Evolutionary conservation across 2,329 filamentous ascomycete species (phyloP).

Genomic region (Microdochium trichocladiopsis): DNA sequence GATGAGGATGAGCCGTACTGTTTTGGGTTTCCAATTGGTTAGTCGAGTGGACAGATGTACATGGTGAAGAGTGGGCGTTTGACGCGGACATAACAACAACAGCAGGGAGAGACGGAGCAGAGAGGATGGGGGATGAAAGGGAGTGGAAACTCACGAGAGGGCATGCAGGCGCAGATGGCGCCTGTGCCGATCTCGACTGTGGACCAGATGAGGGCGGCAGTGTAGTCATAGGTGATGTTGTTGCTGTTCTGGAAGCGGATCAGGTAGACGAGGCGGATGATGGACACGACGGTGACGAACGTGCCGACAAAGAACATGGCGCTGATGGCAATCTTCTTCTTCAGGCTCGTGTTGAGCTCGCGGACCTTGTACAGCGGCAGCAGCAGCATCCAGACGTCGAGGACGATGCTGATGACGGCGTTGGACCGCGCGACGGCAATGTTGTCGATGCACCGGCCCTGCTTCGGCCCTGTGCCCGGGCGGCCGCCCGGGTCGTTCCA

Average conservation of each 20-base stretch:
- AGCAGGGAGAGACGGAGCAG: neutral
- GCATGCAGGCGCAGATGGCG: conserved; percentile 26
- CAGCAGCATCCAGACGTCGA: conserved; percentile 29
- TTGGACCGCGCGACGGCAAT: conserved; percentile 31
- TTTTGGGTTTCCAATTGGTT: too few relatives aligned
- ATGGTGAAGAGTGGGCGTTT: too few relatives aligned
- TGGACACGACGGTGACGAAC: conserved; percentile 25
- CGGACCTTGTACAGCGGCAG: conserved; percentile 31
- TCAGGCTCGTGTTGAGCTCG: conserved; percentile 31
- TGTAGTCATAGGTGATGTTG: conserved; percentile 23
- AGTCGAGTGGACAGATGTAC: too few relatives aligned
- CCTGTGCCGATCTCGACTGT: conserved; percentile 25
- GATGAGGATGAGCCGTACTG: neutral
- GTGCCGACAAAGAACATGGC: conserved; percentile 40
- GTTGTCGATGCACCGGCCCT: conserved; percentile 25
- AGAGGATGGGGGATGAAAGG: neutral
- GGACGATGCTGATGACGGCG: conserved; percentile 30
- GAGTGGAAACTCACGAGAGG: conserved; percentile 2
- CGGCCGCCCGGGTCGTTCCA: conserved; percentile 2
- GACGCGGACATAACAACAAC: too few relatives aligned
- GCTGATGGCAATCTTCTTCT: conserved; percentile 37
- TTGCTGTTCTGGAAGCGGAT: conserved; percentile 17
- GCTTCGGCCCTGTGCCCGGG: too few relatives aligned
- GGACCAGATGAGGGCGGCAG: conserved; percentile 21
- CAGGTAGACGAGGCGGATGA: conserved; percentile 21